Conservation (phyloP, 78 protist species). For the Speleostelium caveatum region DNA sequence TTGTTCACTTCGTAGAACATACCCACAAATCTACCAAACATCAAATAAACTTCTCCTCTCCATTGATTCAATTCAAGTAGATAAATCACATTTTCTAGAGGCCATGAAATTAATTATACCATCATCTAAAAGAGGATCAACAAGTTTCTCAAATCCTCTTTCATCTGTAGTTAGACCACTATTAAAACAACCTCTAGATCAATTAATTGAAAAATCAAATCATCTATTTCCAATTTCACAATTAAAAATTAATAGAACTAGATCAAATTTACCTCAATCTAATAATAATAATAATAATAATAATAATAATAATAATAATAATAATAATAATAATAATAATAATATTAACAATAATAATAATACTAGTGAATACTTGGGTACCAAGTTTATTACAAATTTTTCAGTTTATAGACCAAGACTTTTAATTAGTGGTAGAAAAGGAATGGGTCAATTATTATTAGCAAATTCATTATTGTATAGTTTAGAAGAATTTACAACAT, state of each 20-base stretch:
- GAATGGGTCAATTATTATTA: conserved; percentile 66
- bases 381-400: conserved; percentile 14
- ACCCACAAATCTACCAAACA: conserved; percentile 88
- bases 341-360: not conserved
- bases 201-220: not conserved
- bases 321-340: conserved; percentile 1
- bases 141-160: conserved; percentile 36
- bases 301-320: conserved; percentile 7
- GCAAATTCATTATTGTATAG: conserved; percentile 51
- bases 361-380: not conserved
- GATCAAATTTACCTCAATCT: not conserved
- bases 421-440: conserved; percentile 56
- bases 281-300: not conserved
- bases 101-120: conserved; percentile 79
- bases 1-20: conserved; percentile 77
- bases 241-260: not conserved
- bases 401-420: conserved; percentile 65
- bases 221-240: conserved; percentile 19
- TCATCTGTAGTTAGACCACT: conserved; percentile 16
- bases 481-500: conserved; percentile 61
- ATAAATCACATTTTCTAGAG: conserved; percentile 31
- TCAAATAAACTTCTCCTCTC: conserved; percentile 53
- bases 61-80: conserved; percentile 40
- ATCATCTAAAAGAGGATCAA: conserved; percentile 23
- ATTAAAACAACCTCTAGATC: conserved; percentile 10